Evolutionary conservation across 805 yeast species (phyloP).

Genomic region (Candida coquimbonensis): DNA sequence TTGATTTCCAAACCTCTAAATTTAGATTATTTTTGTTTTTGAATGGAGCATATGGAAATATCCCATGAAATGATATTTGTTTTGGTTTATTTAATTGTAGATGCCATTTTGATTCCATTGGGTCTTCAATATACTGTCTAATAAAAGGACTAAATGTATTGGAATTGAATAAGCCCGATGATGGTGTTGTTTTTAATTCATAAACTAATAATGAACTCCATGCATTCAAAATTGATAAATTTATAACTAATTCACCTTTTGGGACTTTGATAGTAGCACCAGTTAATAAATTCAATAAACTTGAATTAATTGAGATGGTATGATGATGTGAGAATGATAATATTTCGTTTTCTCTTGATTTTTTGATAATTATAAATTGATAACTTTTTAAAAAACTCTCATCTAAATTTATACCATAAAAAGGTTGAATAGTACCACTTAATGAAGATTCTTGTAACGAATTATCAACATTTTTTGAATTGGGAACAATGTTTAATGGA

Average conservation of each 20-base stretch:
- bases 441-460: conserved; percentile 33
- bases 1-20: conserved; percentile 42
- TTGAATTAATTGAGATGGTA: neutral
- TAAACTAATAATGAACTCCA: conserved; percentile 60
- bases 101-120: conserved; percentile 78
- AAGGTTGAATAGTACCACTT: conserved; percentile 44
- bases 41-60: conserved; percentile 65
- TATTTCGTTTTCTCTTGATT: neutral
- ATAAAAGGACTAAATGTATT: conserved; percentile 50
- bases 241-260: conserved; percentile 37
- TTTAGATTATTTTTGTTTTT: conserved; percentile 24
- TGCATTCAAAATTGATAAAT: conserved; percentile 45
- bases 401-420: conserved; percentile 39
- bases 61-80: conserved; percentile 46
- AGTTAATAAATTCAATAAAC: conserved; percentile 10
- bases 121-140: conserved; percentile 58
- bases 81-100: conserved; percentile 38
- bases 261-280: conserved; percentile 30
- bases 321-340: neutral
- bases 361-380: conserved; percentile 23
- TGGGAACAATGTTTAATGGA: conserved; percentile 1
- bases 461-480: neutral
- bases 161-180: conserved; percentile 3
- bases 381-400: conserved; percentile 33
- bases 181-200: conserved; percentile 26